Base-by-base conservation (phyloP, 148 eudicot species). In the Nepenthes gracilis region DNA sequence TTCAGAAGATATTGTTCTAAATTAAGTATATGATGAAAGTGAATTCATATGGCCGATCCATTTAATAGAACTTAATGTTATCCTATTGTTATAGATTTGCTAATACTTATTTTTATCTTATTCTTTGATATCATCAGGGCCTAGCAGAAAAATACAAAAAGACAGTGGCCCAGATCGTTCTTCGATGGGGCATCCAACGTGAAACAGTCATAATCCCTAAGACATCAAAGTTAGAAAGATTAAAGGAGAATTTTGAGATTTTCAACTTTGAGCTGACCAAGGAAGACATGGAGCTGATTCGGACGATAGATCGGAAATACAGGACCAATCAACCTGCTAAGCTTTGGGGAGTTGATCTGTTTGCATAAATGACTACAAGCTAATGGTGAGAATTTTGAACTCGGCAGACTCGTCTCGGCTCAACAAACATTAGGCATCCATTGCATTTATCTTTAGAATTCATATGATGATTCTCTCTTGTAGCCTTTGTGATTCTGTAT, bases 151-250 rank as follows among this genome's bases (percentile, higher is more conserved):
- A 87, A 63, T 76, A 91, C 77, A 81, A 85, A 58, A 87, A 77
- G 75, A 76, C 83, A 0, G 80, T 66, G n/a, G 96, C 97, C 3
- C 97, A 87, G 65, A 63, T 91, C 60, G 84, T 77, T 70, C 97
- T 91, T 33, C 87, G 83, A 12, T 91, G 97, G 97, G 97, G 90
- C 6, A 75, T 91, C 51, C 93, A 91, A 43, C 73, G 97, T 34
- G 74, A 87, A 61, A 81, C 96, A 2, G 67, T 77, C 14, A 85
- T 91, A 54, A 85, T 91, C 57, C 97, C 97, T 9, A 91, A 91
- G 82, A 58, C 96, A 58, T 91, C 97, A 35, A 91, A 91, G 73
- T 40, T 64, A 6, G 81, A 91, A 45, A 81, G 97, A 62, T 55
- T 91, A 74, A 71, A 78, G 67, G 87, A 87, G 73, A 91, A 91